A percentile compares a stretch with the other conserved stretches of the same genome.
Evolutionary conservation across 192 early-diverging fungal species (phyloP).

Genomic region (Coemansia sp.): DNA sequence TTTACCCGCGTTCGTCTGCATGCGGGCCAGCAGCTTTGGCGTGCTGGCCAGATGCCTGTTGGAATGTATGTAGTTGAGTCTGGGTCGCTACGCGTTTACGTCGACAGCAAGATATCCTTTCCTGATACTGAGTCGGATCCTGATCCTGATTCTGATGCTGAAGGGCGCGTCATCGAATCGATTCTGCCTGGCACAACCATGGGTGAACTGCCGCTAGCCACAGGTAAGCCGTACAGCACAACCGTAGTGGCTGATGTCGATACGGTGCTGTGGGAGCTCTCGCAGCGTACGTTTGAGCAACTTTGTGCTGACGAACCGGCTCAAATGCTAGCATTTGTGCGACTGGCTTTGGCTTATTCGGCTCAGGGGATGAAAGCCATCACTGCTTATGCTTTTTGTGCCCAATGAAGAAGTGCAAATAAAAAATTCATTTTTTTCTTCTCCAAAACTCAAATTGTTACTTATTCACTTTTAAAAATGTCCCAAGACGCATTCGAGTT

Average conservation of each 20-base stretch:
- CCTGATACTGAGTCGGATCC: neutral
- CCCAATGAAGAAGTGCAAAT: slow-evolving; percentile 12
- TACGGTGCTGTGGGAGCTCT: slow-evolving; percentile 73
- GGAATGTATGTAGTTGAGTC: slow-evolving; percentile 76
- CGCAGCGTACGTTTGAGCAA: slow-evolving; percentile 61
- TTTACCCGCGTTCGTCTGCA: slow-evolving; percentile 62
- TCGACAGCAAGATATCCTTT: slow-evolving; percentile 20
- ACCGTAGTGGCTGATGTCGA: slow-evolving; percentile 63
- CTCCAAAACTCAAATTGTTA: neutral
- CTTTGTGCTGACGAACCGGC: slow-evolving; percentile 67
- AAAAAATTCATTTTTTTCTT: slow-evolving; percentile 4
- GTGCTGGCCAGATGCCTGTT: slow-evolving; percentile 55
- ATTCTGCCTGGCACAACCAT: slow-evolving; percentile 89
- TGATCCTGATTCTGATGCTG: neutral
- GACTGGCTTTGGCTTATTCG: slow-evolving; percentile 71
- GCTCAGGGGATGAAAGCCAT: slow-evolving; percentile 57
- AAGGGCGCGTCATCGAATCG: slow-evolving; percentile 61
- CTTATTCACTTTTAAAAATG: slow-evolving; percentile 9
- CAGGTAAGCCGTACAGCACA: slow-evolving; percentile 54
- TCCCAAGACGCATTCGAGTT: slow-evolving; percentile 13
- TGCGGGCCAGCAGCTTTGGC: slow-evolving; percentile 66
- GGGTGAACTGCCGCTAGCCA: slow-evolving; percentile 84
- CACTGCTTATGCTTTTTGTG: slow-evolving; percentile 54
- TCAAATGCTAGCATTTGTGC: slow-evolving; percentile 72
- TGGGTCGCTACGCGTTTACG: slow-evolving; percentile 62